Evolutionary conservation across 345 rosid genomes (phyloP), one percentile per base, ranked within the genome.

Genomic region (Gossypium anomalum): DNA sequence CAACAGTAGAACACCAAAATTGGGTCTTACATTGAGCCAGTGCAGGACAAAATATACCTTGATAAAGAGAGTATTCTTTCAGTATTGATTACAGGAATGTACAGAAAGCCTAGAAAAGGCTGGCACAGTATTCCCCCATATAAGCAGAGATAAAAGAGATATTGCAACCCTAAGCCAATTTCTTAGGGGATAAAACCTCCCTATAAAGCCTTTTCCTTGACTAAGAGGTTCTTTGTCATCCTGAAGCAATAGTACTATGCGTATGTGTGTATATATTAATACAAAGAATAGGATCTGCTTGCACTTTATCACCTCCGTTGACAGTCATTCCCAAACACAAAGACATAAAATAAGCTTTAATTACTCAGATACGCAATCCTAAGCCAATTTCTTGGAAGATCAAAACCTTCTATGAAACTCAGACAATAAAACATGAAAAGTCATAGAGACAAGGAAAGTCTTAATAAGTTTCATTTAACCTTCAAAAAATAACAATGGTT

Each of bases 71-170:
- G 48, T 27, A 70, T 69, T 69, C 34, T 10, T 49, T n/a, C 44
- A 29, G 47, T n/a, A 51, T 52, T 23, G 9, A 1, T 15, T 27
- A 27, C 11, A 70, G 60, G 60, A 29, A 70, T 27, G 60, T 17
- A 70, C 16, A 70, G 60, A 8, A 9, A 70, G 60, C 25, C 60
- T 70, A 52, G 25, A 70, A 70, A 41, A 51, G 45, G 72, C 45
- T 15, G 58, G 73, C 23, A 58, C 56, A 51, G 63, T 58, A 16
- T 58, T 58, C 63, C 63, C 34, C 34, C 63, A 58, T 23, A 22
- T 58, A 58, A 58, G 13, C 62, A 57, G 34, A 23, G 29, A 58
- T 23, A 58, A 58, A 20, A 23, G 38, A 58, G 63, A 58, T 12
- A 7, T 23, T 58, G 63, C 63, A 58, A 58, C 34, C 38, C 17